Evolutionary conservation across 1,284 basidiomycete species (phyloP).

Genomic region (Trichosporon inkin): DNA sequence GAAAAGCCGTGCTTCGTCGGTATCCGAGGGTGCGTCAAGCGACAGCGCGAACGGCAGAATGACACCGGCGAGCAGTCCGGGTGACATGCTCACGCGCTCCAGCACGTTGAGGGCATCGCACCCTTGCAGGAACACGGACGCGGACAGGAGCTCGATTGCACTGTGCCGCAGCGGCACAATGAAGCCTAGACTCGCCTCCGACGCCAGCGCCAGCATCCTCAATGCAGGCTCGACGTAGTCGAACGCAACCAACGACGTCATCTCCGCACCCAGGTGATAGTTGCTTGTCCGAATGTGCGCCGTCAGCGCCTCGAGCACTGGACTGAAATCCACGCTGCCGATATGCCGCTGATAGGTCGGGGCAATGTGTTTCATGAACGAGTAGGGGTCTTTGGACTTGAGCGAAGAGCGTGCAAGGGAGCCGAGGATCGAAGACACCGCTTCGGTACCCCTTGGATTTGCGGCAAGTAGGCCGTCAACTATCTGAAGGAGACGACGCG

Average conservation of each 20-base stretch:
- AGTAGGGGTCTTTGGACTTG: conserved; percentile 54
- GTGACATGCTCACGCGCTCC: conserved; percentile 57
- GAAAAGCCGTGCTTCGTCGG: conserved; percentile 53
- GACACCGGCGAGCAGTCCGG: conserved; percentile 57
- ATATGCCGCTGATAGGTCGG: conserved; percentile 59
- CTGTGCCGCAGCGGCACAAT: conserved; percentile 55
- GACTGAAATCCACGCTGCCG: conserved; percentile 60
- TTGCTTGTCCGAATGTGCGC: conserved; percentile 49
- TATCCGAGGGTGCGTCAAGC: conserved; percentile 57
- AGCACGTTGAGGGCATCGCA: conserved; percentile 59
- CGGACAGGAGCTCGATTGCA: conserved; percentile 58
- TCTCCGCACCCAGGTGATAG: conserved; percentile 57
- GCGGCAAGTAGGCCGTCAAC: conserved; percentile 56
- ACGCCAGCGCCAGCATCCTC: conserved; percentile 55
- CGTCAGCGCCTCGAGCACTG: conserved; percentile 58
- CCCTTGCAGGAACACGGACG: conserved; percentile 54
- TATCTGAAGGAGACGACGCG: conserved; percentile 59
- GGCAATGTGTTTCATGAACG: conserved; percentile 59
- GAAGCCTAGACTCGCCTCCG: conserved; percentile 57
- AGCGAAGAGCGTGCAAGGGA: conserved; percentile 34
- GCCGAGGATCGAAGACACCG: conserved; percentile 31
- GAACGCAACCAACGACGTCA: conserved; percentile 58
- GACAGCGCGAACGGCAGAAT: conserved; percentile 62
- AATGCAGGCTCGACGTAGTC: conserved; percentile 61
- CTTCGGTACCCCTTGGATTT: conserved; percentile 5